Base-by-base conservation (phyloP, 108 stramenopile species). In the Nitzschia putrida region DNA sequence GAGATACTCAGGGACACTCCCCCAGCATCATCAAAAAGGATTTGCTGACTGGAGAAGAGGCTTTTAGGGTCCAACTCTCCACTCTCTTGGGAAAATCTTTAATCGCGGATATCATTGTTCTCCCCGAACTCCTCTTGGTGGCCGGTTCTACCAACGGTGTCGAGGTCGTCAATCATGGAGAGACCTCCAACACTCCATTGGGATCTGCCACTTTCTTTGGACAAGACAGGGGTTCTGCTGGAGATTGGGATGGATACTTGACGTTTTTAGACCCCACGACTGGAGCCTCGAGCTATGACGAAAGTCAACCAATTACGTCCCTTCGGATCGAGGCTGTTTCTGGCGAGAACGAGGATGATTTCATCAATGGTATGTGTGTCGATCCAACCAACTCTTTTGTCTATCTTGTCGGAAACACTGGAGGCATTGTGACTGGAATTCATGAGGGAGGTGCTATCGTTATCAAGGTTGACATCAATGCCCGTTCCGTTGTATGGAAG, bases 211-310 rank as follows among this genome's bases (percentile, higher is more conserved):
- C 29, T 34, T 47, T 45, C 29, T 63, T 45, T 63, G 61, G 61
- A 20, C 44, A 45, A 22, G 24, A 44, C 12, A 13, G 2, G n/a
- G 23, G 21, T 63, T 8, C 21, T 20, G 40, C 7, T 4, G n/a
- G 22, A 10, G 76, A 73, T 13, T 52, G 68, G 61, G 83, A 83
- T 73, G 83, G 76, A 0, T 83, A 77, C 67, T 58, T 83, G 18
- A 54, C 73, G 41, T 76, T 80, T 50, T 44, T 82, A 6, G 66
- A 76, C 61, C 65, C 75, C 20, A 22, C 34, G 10, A 70, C 20
- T 43, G 76, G 69, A 44, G 23, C 61, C 20, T 1, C 44, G 8
- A 40, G 37, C 23, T 13, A 23, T 2, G 54, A 55, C 2, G 21
- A 2, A 23, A 2, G 37, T 7, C 3, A 59, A 12, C 22, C 3